Evolutionary conservation across 1,284 basidiomycete genomes (phyloP).

Genomic region (Rhodotorula sp.): DNA sequence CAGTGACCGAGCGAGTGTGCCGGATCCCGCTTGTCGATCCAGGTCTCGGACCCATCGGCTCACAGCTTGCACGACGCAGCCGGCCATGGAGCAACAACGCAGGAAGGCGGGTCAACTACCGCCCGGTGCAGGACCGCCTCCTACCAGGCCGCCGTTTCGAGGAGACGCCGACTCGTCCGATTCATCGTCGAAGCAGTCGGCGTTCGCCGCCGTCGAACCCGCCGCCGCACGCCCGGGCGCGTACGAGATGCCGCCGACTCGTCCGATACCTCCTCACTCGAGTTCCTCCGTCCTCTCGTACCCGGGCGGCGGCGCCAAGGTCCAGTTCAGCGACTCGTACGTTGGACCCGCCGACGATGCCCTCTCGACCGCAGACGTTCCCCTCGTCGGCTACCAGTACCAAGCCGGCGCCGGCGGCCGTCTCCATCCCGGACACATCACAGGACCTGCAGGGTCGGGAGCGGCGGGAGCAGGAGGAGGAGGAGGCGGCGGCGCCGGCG

Average conservation of each 20-base stretch:
- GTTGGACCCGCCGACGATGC: not conserved
- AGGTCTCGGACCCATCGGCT: no score
- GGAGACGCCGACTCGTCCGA: not conserved
- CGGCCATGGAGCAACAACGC: not conserved
- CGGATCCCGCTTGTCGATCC: no score
- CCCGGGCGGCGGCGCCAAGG: constrained; percentile 8
- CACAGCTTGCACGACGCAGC: not conserved
- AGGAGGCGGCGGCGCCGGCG: not conserved
- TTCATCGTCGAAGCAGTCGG: not conserved
- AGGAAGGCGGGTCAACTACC: not conserved
- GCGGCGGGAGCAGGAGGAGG: not conserved
- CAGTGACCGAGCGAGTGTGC: no score
- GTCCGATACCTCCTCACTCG: not conserved
- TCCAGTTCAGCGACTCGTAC: constrained; percentile 19
- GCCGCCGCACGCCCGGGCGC: not conserved
- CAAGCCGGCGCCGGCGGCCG: not conserved
- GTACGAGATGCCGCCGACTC: not conserved
- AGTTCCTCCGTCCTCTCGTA: not conserved
- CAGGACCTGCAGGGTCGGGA: not conserved
- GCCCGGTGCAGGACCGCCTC: constrained; percentile 1
- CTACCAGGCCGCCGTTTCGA: not conserved
- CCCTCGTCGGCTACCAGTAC: constrained; percentile 22
- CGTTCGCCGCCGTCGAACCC: not conserved
- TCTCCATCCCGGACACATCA: not conserved
- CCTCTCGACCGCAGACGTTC: constrained; percentile 21